Evolutionary conservation across 2,329 filamentous ascomycete species (phyloP).

Genomic region (Leptographium lundbergii): DNA sequence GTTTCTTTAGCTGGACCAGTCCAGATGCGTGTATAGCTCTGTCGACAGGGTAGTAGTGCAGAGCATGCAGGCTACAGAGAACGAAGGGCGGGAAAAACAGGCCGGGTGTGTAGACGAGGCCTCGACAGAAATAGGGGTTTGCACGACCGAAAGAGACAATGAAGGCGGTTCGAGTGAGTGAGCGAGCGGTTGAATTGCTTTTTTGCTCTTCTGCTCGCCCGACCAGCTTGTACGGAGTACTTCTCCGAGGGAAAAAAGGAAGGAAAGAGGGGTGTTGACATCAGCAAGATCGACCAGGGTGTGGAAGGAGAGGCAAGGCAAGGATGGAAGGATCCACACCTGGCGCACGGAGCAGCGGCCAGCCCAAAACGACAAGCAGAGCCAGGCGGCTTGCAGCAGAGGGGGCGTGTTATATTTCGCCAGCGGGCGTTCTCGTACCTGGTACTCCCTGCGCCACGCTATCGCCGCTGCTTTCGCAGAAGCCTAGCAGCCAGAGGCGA

Average conservation of each 20-base stretch:
- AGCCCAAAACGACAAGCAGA: not conserved
- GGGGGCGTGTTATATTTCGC: not conserved
- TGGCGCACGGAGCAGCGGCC: not conserved
- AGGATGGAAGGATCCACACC: not conserved
- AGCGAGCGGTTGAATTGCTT: not conserved
- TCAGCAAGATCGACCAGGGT: not conserved
- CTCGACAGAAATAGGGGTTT: not conserved
- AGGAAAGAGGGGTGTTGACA: not conserved
- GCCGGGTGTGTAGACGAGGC: not conserved
- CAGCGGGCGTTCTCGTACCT: not conserved
- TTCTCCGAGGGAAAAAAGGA: not conserved
- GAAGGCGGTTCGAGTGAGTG: not conserved
- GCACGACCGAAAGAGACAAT: not conserved
- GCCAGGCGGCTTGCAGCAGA: not conserved
- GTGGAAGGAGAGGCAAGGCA: not conserved
- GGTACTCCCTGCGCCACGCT: not conserved
- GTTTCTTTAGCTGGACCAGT: conserved; percentile 1
- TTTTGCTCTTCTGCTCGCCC: not conserved
- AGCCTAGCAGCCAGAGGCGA: too few species aligned
- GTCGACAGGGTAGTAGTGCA: not conserved
- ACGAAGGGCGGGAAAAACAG: not conserved
- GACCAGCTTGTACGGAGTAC: not conserved
- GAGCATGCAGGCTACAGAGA: not conserved
- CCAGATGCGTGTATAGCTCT: not conserved
- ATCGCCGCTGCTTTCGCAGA: too few species aligned